Evolutionary conservation across 2,329 filamentous ascomycete genomes (phyloP).

Genomic region (Hypomyces perniciosus): DNA sequence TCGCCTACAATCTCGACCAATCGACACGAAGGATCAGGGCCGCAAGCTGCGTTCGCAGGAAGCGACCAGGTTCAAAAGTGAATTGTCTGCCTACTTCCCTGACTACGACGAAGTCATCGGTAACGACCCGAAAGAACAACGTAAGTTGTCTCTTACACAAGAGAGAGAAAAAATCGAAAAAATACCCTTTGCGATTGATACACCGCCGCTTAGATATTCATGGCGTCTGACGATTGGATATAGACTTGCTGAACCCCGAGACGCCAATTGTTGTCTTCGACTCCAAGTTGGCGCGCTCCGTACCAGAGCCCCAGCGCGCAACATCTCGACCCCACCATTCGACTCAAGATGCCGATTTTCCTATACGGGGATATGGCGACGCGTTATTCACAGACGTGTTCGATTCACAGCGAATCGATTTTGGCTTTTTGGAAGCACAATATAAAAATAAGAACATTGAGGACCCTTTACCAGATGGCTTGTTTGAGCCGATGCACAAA

Average conservation of each 20-base stretch:
- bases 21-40: slow-evolving; percentile 54
- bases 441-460: slow-evolving; percentile 37
- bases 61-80: slow-evolving; percentile 80
- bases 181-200: background rate
- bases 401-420: slow-evolving; percentile 52
- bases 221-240: background rate
- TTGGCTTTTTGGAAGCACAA: slow-evolving; percentile 46
- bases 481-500: slow-evolving; percentile 50
- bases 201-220: background rate
- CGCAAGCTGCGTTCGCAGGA: slow-evolving; percentile 81
- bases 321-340: slow-evolving; percentile 23
- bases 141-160: slow-evolving; percentile 44
- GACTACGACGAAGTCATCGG: slow-evolving; percentile 94
- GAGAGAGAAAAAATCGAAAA: background rate
- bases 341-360: slow-evolving; percentile 21
- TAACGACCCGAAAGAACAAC: slow-evolving; percentile 70
- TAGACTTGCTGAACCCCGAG: slow-evolving; percentile 67
- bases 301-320: slow-evolving; percentile 21
- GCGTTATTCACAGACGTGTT: slow-evolving; percentile 50
- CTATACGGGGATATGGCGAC: slow-evolving; percentile 50
- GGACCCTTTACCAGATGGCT: slow-evolving; percentile 51
- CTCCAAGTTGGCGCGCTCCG: slow-evolving; percentile 30
- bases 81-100: slow-evolving; percentile 82
- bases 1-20: slow-evolving; percentile 44
- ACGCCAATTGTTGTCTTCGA: slow-evolving; percentile 69